These are phyloP conservation scores for Vanderwaltozyma tropicalis DNA, from an alignment of 805 yeast species.

Conservation along the genomic window DNA sequence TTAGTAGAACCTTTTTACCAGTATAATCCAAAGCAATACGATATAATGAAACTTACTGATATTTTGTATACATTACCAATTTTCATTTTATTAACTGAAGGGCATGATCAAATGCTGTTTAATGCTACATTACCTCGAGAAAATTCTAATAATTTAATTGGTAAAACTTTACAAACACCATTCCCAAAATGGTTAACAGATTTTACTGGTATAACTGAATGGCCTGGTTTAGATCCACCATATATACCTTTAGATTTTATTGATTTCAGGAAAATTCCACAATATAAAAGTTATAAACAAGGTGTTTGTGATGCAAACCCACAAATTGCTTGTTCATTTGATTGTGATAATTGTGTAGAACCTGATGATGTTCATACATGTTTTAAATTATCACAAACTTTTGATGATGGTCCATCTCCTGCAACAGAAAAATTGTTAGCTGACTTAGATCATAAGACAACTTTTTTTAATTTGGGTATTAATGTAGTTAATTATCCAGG, in stretches of 20 bases:
- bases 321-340: conserved; percentile 65
- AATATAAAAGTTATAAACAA: conserved; percentile 37
- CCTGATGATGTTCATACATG: conserved; percentile 73
- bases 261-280: conserved; percentile 44
- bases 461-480: conserved; percentile 79
- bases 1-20: too few relatives aligned
- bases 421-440: conserved; percentile 52
- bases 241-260: conserved; percentile 72
- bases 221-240: conserved; percentile 89
- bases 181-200: conserved; percentile 74
- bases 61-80: too few relatives aligned
- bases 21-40: too few relatives aligned
- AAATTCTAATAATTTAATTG: not conserved
- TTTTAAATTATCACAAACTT: conserved; percentile 67
- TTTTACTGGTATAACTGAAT: conserved; percentile 58
- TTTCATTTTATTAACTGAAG: too few relatives aligned
- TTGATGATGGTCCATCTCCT: conserved; percentile 90
- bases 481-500: conserved; percentile 73
- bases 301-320: conserved; percentile 48
- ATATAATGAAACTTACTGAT: too few relatives aligned
- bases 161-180: conserved; percentile 29
- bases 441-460: conserved; percentile 45
- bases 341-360: conserved; percentile 69
- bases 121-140: too few relatives aligned
- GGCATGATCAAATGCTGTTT: too few relatives aligned